phyloP scores from a whole-genome alignment of 148 eudicot genomes.

The Vaccinium macrocarpon region DNA sequence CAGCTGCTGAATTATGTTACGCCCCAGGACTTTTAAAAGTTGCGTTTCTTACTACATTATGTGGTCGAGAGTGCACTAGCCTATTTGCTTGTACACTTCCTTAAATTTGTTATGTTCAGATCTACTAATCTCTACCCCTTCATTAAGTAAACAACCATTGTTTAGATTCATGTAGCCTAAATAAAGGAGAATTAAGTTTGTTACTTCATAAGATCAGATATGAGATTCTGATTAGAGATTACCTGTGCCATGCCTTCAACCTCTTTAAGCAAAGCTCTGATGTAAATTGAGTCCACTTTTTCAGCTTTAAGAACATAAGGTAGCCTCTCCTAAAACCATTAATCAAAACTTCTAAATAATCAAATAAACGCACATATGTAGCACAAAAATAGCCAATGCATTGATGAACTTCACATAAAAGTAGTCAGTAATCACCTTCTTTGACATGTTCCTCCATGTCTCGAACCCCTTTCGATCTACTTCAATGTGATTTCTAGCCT shows the following conservation, averaged over 20 bases:
- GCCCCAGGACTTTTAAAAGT: no score
- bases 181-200: no score
- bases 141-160: no score
- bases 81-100: not conserved
- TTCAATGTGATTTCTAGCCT: constrained; percentile 36
- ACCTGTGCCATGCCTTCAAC: constrained; percentile 40
- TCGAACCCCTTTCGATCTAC: constrained; percentile 49
- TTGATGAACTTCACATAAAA: not conserved
- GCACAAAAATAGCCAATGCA: not conserved
- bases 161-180: no score
- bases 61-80: not conserved
- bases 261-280: constrained; percentile 38
- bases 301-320: constrained; percentile 41
- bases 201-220: not conserved
- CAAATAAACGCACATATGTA: not conserved
- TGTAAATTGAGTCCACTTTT: constrained; percentile 43
- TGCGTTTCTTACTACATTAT: no score
- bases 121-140: not conserved
- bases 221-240: not conserved
- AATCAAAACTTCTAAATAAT: not conserved
- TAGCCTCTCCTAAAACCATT: constrained; percentile 41
- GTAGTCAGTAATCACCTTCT: constrained; percentile 32
- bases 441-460: constrained; percentile 63
- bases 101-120: not conserved
- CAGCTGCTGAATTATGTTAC: no score